Conservation (phyloP, 345 rosid genomes). For the Durio zibethinus region DNA sequence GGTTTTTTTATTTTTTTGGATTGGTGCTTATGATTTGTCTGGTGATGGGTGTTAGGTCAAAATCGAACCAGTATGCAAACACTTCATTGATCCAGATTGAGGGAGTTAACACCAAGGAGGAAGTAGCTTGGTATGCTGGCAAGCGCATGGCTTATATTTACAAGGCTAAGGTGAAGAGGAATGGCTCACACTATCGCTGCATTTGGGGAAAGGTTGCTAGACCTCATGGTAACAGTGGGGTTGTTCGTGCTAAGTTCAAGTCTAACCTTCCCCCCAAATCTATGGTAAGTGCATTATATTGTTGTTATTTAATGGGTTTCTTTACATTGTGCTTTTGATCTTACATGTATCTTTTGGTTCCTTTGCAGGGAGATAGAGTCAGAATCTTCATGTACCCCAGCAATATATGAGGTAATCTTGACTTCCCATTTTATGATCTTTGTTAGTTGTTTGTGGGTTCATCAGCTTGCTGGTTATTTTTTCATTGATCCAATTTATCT, state of each 20-base stretch:
- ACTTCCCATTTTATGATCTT: background rate
- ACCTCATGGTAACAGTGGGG: constrained; percentile 94
- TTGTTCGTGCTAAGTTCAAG: constrained; percentile 84
- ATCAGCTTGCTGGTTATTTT: background rate
- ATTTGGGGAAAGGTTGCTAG: constrained; percentile 90
- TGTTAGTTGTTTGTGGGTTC: background rate
- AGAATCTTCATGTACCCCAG: constrained; percentile 96
- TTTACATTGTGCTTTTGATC: background rate
- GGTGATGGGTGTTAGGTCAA: constrained; percentile 47
- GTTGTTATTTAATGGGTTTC: background rate
- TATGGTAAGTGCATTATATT: constrained; percentile 45
- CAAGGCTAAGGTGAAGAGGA: constrained; percentile 85
- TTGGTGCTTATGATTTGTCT: background rate
- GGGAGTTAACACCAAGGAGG: constrained; percentile 86
- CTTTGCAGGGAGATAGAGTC: constrained; percentile 63
- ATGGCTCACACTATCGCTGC: constrained; percentile 83
- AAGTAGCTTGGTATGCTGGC: constrained; percentile 75
- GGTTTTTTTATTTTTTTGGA: background rate
- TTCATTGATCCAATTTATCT: background rate
- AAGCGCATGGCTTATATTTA: constrained; percentile 93
- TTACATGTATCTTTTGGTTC: background rate
- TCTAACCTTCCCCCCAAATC: constrained; percentile 87
- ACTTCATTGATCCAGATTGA: constrained; percentile 80
- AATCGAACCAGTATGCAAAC: constrained; percentile 84
- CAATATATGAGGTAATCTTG: constrained; percentile 66